Evolutionary conservation across 345 rosid species (phyloP), one percentile per base, ranked within the genome.

Genomic region (Gossypium longicalyx): DNA sequence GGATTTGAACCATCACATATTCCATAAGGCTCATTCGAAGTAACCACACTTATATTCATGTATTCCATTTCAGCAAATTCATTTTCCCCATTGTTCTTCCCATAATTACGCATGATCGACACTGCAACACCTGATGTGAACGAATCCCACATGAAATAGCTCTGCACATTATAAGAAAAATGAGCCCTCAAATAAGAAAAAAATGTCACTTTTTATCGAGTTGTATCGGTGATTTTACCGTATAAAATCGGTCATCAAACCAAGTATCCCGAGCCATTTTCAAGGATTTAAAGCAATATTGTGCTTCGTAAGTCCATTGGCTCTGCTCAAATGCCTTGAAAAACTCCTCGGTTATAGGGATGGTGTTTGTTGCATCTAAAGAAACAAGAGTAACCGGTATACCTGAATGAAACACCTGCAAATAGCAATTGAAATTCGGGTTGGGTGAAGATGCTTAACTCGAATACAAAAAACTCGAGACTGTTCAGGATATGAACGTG

Each of bases 111-210:
- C 93, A 94, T 88, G 58, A 79, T 86, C 59, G 98, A 92, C 60
- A 85, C 85, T 10, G 93, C 98, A 2, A 94, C 93, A 51, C 97
- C 95, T 2, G 89, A 80, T 49, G 87, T 78, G 65, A 94, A 94
- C 10, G 98, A 92, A 59, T 92, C 97, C 98, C 98, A 94, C 98
- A 92, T 92, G 88, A 85, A 92, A 75, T 88, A 92, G 84, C 93
- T 92, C 98, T 92, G 86, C 77, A 76, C 56, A 74, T 57, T 56
- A 0, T 13, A 56, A 19, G 7, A 4, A 34, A 34, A 7, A 34
- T 5, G 41, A 34, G 7, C 41, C 7, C 41, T 5, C 41, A 34
- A 34, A 34, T 34, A 34, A 34, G 41, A 34, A 34, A 4, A 29
- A 34, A 34, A 34, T 34, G 41, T 5, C 41, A 34, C 41, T 34